Evolutionary conservation across 106 monocot species (phyloP).

Genomic region (Alisma plantagoaquatica): DNA sequence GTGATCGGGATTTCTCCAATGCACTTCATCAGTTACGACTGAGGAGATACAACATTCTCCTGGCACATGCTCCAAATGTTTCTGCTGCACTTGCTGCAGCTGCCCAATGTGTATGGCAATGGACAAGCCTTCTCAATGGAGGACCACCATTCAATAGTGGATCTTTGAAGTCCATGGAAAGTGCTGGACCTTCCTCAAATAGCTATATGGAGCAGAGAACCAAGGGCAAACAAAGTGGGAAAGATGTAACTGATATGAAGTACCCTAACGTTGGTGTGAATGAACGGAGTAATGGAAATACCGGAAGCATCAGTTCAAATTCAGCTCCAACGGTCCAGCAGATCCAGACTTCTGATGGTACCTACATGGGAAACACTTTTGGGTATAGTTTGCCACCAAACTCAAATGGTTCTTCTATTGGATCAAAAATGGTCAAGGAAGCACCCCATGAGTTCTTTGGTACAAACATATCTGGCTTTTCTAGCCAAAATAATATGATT

Average conservation of each 20-base stretch:
- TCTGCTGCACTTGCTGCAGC: conserved; percentile 38
- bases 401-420: neutral
- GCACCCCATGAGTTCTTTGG: too few species aligned
- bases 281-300: conserved; percentile 11
- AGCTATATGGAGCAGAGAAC: conserved; percentile 4
- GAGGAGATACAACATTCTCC: conserved; percentile 6
- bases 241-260: conserved; percentile 1
- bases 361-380: neutral
- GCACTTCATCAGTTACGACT: conserved; percentile 7
- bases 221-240: conserved; percentile 12
- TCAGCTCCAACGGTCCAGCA: conserved; percentile 21
- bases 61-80: conserved; percentile 29
- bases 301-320: conserved; percentile 24
- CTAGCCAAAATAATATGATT: too few species aligned
- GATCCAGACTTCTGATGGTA: neutral
- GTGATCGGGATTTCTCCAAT: conserved; percentile 12
- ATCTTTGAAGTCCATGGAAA: too few species aligned
- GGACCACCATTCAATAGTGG: conserved; percentile 4
- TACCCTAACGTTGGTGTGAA: neutral
- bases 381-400: neutral
- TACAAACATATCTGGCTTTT: too few species aligned
- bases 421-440: too few species aligned
- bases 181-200: conserved; percentile 28
- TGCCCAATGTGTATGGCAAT: conserved; percentile 6
- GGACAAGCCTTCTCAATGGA: conserved; percentile 1